phyloP scores from a whole-genome alignment of 495 filamentous ascomycete species.

The Xylaria castorea region DNA sequence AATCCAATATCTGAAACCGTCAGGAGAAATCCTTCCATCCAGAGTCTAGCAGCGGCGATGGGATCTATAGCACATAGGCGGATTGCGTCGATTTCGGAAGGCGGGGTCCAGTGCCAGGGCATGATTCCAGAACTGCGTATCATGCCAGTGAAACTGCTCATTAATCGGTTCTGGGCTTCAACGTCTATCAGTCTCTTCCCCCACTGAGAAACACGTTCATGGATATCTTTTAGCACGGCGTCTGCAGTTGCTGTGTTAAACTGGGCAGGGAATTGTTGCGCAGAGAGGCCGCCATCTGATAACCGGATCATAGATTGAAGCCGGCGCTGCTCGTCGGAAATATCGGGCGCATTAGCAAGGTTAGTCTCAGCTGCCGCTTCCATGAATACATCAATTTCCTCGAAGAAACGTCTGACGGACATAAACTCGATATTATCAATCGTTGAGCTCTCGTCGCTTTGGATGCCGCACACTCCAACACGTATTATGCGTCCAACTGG shows the following conservation, averaged over 20 bases:
- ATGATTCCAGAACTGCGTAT: background rate
- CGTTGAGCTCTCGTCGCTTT: background rate
- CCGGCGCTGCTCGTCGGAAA: background rate
- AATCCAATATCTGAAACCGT: too few relatives aligned
- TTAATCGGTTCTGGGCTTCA: background rate
- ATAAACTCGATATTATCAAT: slow-evolving; percentile 10
- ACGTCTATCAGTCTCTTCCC: background rate
- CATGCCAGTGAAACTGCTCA: slow-evolving; percentile 16
- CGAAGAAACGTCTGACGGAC: slow-evolving; percentile 13
- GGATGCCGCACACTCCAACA: background rate
- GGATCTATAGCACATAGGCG: too few relatives aligned
- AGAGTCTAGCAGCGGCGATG: too few relatives aligned
- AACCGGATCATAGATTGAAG: slow-evolving; percentile 5
- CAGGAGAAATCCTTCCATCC: too few relatives aligned
- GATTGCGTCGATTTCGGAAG: too few relatives aligned
- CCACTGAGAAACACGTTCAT: background rate
- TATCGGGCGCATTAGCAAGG: background rate
- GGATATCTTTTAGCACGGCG: background rate
- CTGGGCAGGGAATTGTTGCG: background rate
- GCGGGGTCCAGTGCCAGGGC: too few relatives aligned
- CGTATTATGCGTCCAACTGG: slow-evolving; percentile 1
- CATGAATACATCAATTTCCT: background rate
- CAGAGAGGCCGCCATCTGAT: slow-evolving; percentile 13
- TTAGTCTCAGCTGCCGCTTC: background rate
- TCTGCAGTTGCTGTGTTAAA: slow-evolving; percentile 9